These are phyloP conservation scores for Nicotiana otophora DNA, from an alignment of 257 asterid genomes.

Conservation along the genomic window DNA sequence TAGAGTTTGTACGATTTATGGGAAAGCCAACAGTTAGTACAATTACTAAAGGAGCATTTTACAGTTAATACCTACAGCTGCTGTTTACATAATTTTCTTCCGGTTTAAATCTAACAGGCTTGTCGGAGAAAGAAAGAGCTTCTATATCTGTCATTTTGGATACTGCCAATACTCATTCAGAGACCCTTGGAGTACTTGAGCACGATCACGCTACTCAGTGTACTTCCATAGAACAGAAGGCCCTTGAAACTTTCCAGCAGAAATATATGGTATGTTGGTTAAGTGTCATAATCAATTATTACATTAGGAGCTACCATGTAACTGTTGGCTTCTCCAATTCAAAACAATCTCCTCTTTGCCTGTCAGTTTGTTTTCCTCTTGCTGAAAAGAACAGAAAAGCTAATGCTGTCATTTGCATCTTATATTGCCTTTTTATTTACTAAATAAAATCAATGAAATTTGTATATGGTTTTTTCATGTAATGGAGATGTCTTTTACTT, in stretches of 20 bases:
- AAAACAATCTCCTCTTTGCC: neutral
- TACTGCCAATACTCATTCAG: constrained; percentile 46
- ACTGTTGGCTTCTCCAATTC: neutral
- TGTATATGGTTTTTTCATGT: neutral
- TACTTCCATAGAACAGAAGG: constrained; percentile 44
- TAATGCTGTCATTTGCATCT: neutral
- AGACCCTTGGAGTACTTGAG: constrained; percentile 43
- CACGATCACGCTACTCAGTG: constrained; percentile 51
- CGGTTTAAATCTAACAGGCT: constrained; percentile 28
- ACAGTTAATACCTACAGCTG: neutral
- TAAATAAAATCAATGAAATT: neutral
- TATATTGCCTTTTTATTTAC: neutral
- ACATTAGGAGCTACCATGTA: neutral
- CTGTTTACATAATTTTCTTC: neutral
- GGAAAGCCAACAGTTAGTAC: neutral
- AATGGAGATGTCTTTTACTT: neutral
- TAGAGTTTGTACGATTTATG: neutral
- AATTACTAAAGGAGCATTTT: neutral
- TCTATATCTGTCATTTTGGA: constrained; percentile 45
- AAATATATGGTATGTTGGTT: constrained; percentile 49
- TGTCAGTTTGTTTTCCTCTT: neutral
- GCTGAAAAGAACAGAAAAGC: neutral
- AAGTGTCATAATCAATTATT: too few relatives aligned
- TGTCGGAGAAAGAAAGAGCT: constrained; percentile 50
- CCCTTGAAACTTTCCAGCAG: constrained; percentile 48